Evolutionary conservation across 2,329 filamentous ascomycete genomes (phyloP), one percentile per base, ranked within the genome.

Genomic region (Epichloe hybrida): DNA sequence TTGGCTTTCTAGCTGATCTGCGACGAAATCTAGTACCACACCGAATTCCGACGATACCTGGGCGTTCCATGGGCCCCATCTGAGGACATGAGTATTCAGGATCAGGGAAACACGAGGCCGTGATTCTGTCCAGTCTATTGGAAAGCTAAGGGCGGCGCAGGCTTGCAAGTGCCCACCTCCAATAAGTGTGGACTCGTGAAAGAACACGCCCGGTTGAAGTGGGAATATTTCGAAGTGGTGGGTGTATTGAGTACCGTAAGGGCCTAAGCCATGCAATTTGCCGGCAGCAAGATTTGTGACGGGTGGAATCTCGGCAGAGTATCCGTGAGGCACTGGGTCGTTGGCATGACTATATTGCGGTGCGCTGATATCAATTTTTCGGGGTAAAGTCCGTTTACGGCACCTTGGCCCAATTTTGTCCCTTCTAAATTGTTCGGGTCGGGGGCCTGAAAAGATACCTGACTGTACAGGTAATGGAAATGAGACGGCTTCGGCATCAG

Each of bases 191-290:
- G 69, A 74, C 53, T 75, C 70, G 50, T 83, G 79, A 49, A 84
- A 83, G 61, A 73, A 83, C 0, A 76, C 70, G 3, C 73, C 74
- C 6, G 63, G 58, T 39, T 76, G 72, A 34, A 84, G 64, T 17
- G 80, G 79, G 49, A 81, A 80, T 4, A 79, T 63, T 44, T 83
- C 79, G 54, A 84, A 84, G 58, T 84, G 74, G 36, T 76, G 72
- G 0, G 79, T 76, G 59, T 83, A 84, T 23, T 72, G 70, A 1
- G 76, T 79, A 1, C 80, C 80, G 59, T 79, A 81, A 0, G 78
- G 76, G 0, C 75, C 78, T 7, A 84, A 64, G 1, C 79, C 78
- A 11, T 61, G 56, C n/a, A 83, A 56, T 43, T 61, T 69, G 43
- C 54, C 56, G 3, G 56, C 55, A 7, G 62, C 57, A 34, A 42